Evolutionary conservation across 163 green algal genomes (phyloP).

Genomic region (Smithsoniella earleae): DNA sequence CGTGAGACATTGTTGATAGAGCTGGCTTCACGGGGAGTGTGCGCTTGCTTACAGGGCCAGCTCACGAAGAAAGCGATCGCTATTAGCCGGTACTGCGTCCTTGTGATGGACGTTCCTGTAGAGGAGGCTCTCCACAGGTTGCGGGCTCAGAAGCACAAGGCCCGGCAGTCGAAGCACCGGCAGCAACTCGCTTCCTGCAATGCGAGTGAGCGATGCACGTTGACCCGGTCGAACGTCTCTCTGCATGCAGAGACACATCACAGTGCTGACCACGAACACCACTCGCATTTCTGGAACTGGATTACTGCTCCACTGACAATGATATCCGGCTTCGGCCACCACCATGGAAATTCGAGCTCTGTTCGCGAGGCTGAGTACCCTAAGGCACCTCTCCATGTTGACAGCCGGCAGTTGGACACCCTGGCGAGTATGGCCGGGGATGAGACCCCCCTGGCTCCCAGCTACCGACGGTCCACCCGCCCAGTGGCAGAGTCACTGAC

Average conservation of each 20-base stretch:
- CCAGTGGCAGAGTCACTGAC: too few species aligned
- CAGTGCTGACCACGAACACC: not conserved
- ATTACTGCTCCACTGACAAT: too few species aligned
- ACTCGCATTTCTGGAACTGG: not conserved
- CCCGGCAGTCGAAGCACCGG: not conserved
- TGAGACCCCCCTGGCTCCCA: too few species aligned
- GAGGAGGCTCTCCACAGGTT: not conserved
- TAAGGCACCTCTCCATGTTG: too few species aligned
- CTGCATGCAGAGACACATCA: not conserved
- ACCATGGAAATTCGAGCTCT: too few species aligned
- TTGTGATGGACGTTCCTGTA: constrained; percentile 4
- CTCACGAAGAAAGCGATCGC: not conserved
- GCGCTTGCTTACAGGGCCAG: not conserved
- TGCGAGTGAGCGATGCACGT: not conserved
- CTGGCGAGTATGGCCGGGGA: too few species aligned
- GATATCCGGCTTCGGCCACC: too few species aligned
- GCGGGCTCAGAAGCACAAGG: not conserved
- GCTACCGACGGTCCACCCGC: too few species aligned
- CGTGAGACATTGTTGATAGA: not conserved
- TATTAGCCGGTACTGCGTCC: not conserved
- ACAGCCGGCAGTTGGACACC: too few species aligned
- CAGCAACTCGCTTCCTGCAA: not conserved
- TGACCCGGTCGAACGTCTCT: not conserved
- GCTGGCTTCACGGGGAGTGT: not conserved
- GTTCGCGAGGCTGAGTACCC: too few species aligned